These are phyloP conservation scores for Picochlorum sp. DNA, from an alignment of 139 green algal genomes.

Conservation along the genomic window DNA sequence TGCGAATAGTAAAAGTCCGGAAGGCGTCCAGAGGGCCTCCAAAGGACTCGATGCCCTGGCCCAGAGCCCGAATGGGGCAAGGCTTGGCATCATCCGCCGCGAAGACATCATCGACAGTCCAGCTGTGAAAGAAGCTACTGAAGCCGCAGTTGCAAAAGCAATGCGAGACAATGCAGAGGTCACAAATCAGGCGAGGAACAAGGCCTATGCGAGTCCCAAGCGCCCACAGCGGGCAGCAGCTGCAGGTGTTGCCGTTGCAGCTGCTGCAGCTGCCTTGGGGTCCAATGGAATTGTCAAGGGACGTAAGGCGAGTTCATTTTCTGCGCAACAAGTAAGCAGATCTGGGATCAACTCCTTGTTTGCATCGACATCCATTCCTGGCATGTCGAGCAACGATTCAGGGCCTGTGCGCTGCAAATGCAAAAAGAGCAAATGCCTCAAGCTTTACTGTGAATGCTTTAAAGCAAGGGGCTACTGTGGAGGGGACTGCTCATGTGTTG, in stretches of 20 bases:
- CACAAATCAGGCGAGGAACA: neutral
- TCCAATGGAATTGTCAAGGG: neutral
- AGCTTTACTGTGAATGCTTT: conserved; percentile 91
- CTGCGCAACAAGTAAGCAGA: neutral
- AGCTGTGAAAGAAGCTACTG: conserved; percentile 20
- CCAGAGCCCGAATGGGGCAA: conserved; percentile 3
- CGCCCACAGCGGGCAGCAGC: conserved; percentile 13
- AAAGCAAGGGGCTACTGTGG: conserved; percentile 51
- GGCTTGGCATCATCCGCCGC: conserved; percentile 1
- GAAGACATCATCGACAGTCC: conserved; percentile 20
- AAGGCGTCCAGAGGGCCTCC: neutral
- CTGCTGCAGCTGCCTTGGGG: conserved; percentile 8
- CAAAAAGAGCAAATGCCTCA: conserved; percentile 82
- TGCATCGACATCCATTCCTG: neutral
- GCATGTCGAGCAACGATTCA: neutral
- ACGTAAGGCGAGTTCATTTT: neutral
- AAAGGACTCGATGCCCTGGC: neutral
- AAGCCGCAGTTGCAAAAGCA: conserved; percentile 19
- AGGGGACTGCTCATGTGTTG: conserved; percentile 50
- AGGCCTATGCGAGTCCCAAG: neutral
- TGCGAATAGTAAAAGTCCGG: neutral
- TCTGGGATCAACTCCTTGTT: neutral
- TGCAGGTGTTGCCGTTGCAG: conserved; percentile 10
- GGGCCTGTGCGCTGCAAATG: conserved; percentile 64
- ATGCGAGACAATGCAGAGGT: conserved; percentile 9